Evolutionary conservation across 2,329 filamentous ascomycete species (phyloP), one percentile per base, ranked within the genome.

Genomic region (Diaporthe aspalathi): DNA sequence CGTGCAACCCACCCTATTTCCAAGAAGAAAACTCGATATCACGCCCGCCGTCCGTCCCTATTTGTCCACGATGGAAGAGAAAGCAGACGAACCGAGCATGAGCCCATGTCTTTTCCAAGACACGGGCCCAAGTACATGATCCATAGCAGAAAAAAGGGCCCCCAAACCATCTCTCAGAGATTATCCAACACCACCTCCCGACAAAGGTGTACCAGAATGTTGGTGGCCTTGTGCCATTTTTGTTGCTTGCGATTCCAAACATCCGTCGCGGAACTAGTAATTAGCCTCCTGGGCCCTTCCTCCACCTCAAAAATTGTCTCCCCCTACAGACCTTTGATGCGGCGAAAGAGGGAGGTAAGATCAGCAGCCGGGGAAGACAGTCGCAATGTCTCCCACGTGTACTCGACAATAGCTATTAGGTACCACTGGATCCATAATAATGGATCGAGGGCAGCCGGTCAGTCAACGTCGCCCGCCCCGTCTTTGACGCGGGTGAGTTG

Each of bases 241-340:
- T 49, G 52, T 57, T 68, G 63, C 40, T 52, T 67, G 52, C 54
- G 45, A 53, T 27, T 45, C 47, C 17, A 74, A 76, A 75, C 76
- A 77, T 75, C 47, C 77, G 78, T 77, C 74, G 43, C 52, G 29
- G 24, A 47, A 67, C 67, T 72, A 70, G 43, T 54, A 69, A 73
- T 73, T 73, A 76, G 75, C 78, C 77, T 74, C 78, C 77, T 76
- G 78, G 78, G 77, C 76, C 73, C 75, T 75, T 73, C 52, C 74
- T 70, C 38, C 43, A 22, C 53, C 69, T 66, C 54, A 56, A 40
- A 75, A 74, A 62, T 71, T 65, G 35, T 40, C 52, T 57, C 62
- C 74, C 72, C 73, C 75, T 68, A 73, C 74, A 76, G 70, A 74
- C 71, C 70, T 60, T 29, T 49, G 27, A 70, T 69, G 40, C 69